phyloP scores from a whole-genome alignment of 2,329 filamentous ascomycete species.

The Orbilia oligospora region DNA sequence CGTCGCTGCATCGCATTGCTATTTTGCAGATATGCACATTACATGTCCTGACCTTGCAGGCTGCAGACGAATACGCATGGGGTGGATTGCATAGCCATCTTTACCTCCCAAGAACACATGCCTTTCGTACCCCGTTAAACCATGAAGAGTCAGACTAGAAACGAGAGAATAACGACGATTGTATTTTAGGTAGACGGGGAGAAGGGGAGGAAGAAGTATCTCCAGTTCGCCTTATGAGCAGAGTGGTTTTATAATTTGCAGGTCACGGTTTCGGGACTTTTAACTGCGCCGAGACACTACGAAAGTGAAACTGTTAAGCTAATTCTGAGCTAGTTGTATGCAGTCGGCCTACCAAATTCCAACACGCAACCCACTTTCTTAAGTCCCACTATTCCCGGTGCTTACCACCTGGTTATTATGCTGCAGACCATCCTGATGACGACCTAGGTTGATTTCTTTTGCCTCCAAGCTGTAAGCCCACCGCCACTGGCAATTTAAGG shows the following conservation, averaged over 20 bases:
- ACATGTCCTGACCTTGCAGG: slow-evolving; percentile 43
- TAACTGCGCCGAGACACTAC: slow-evolving; percentile 15
- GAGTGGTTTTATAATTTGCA: background rate
- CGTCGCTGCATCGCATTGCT: slow-evolving; percentile 27
- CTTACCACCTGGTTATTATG: slow-evolving; percentile 22
- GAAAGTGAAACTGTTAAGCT: slow-evolving; percentile 15
- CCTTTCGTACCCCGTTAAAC: background rate
- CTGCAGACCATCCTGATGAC: slow-evolving; percentile 45
- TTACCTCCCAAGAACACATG: slow-evolving; percentile 16
- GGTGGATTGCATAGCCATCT: slow-evolving; percentile 56
- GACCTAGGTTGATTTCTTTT: slow-evolving; percentile 34
- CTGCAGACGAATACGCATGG: slow-evolving; percentile 35
- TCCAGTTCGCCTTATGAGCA: slow-evolving; percentile 26
- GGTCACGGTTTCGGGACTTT: slow-evolving; percentile 4
- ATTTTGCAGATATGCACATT: slow-evolving; percentile 40
- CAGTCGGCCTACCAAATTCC: slow-evolving; percentile 46
- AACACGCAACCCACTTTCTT: slow-evolving; percentile 55
- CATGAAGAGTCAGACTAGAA: slow-evolving; percentile 17
- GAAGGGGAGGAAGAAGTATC: background rate
- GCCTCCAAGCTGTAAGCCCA: slow-evolving; percentile 58
- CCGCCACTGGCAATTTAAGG: slow-evolving; percentile 45
- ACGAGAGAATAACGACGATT: background rate
- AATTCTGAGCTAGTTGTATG: background rate
- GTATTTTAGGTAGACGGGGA: slow-evolving; percentile 6
- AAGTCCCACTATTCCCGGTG: slow-evolving; percentile 7